Base-by-base conservation (phyloP, 2,329 filamentous ascomycete genomes). In the Fusarium pseudograminearum region DNA sequence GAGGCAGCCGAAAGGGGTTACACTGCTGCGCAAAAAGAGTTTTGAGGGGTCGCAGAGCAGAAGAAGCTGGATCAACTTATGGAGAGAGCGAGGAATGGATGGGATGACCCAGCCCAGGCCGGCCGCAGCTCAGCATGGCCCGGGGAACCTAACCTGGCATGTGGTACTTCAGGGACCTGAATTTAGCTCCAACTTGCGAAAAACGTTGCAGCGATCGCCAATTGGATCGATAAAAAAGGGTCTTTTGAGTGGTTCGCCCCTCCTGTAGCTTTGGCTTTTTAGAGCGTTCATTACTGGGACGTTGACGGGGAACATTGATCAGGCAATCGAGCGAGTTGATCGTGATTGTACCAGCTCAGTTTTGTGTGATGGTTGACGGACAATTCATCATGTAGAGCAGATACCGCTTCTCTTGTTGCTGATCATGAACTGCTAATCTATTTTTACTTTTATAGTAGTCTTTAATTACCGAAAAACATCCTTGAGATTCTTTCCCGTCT, bases 1-100 rank as follows among this genome's bases (percentile, higher is more conserved):
- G 50, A 61, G 51, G 65, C 50, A 42, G 61, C 40, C 55, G 55
- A 65, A 66, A 65, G 61, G 62, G 54, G 62, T 50, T 45, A 36
- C 61, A 57, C 54, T 52, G 62, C 52, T 50, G 54, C 61, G 55
- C 28, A 66, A 60, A 61, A 65, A 61, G 41, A 38, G n/a, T 38
- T 48, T 65, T 66, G 62, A 65, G 61, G 62, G 62, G 62, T 54
- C 47, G 36, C 53, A 65, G 61, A 66, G 41, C 46, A 60, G 62
- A 65, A 47, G 33, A 22, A 65, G 40, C 33, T 41, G 56, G 18
- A 40, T 22, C 15, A 20, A 40, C 22, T 51, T 40, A 34, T 20
- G 53, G 40, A 30, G 31, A 41, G 34, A 26, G 24, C 18, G 33
- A 52, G 38, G 22, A 22, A 55, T 52, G 48, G 15, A 51, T 51